Conservation (phyloP, 371 early-diverging fungal species). For the Syncephalastrum contaminatum region DNA sequence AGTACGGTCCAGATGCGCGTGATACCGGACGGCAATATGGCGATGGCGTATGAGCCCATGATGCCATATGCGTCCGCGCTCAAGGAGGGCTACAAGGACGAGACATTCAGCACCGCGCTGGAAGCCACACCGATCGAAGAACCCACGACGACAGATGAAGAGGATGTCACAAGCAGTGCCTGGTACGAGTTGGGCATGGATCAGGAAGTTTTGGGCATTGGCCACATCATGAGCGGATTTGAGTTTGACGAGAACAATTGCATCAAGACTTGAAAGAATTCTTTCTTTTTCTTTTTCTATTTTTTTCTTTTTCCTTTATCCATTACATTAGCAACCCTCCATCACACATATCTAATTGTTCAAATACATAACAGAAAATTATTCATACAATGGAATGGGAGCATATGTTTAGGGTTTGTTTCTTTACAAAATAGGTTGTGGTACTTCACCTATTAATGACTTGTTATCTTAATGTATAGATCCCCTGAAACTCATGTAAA, state of each 20-base stretch:
- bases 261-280: neutral
- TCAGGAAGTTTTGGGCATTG: slow-evolving; percentile 19
- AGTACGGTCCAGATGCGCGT: neutral
- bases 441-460: no score
- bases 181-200: slow-evolving; percentile 46
- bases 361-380: no score
- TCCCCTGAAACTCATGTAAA: no score
- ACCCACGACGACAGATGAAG: slow-evolving; percentile 13
- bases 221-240: slow-evolving; percentile 25
- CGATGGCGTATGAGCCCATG: slow-evolving; percentile 13
- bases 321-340: neutral
- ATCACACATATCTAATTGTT: no score
- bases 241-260: slow-evolving; percentile 24
- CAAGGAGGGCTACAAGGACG: slow-evolving; percentile 43
- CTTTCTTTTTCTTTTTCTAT: neutral
- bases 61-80: slow-evolving; percentile 14
- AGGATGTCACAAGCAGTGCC: slow-evolving; percentile 7
- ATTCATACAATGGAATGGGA: no score
- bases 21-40: neutral
- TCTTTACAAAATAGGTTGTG: no score
- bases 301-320: neutral
- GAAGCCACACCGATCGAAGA: slow-evolving; percentile 3
- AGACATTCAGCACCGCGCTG: slow-evolving; percentile 14
- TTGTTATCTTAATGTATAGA: no score
- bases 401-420: no score